These are phyloP conservation scores for Calamus simplicifolius DNA, from an alignment of 176 grass and related monocot genomes.

Conservation along the genomic window DNA sequence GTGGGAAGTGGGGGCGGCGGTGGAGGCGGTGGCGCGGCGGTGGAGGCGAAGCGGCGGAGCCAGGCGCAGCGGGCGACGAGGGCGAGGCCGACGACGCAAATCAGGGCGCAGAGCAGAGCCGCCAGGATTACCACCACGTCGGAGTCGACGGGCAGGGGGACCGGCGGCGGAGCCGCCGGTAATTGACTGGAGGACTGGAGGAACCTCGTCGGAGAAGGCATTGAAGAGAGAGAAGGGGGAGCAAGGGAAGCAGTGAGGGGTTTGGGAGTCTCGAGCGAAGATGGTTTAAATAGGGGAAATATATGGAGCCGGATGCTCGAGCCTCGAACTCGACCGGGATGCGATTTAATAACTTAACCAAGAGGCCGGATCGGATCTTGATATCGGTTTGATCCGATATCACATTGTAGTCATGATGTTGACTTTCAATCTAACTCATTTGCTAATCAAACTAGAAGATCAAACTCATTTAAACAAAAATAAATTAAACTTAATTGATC, in stretches of 20 bases:
- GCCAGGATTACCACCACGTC: slow-evolving; percentile 61
- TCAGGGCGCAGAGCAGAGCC: slow-evolving; percentile 48
- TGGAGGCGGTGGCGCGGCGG: slow-evolving; percentile 25
- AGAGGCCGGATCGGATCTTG: no score
- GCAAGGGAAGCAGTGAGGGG: not conserved
- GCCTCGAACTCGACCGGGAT: no score
- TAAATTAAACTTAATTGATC: no score
- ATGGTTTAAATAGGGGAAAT: no score
- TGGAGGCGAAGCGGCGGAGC: slow-evolving; percentile 35
- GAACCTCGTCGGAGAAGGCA: slow-evolving; percentile 9
- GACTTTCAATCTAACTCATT: no score
- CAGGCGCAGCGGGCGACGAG: slow-evolving; percentile 47
- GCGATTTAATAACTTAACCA: no score
- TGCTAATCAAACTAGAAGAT: no score
- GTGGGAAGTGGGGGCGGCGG: not conserved
- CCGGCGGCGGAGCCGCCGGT: not conserved
- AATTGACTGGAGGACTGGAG: not conserved
- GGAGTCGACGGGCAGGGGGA: slow-evolving; percentile 18
- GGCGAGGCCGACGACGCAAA: slow-evolving; percentile 68
- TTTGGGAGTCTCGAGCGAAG: no score
- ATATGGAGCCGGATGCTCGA: no score
- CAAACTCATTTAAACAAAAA: no score
- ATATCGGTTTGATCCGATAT: no score
- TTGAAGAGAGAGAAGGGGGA: not conserved
- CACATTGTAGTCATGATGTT: no score